Base-by-base conservation (phyloP, 148 eudicot species). In the Salicornia ramosissima region DNA sequence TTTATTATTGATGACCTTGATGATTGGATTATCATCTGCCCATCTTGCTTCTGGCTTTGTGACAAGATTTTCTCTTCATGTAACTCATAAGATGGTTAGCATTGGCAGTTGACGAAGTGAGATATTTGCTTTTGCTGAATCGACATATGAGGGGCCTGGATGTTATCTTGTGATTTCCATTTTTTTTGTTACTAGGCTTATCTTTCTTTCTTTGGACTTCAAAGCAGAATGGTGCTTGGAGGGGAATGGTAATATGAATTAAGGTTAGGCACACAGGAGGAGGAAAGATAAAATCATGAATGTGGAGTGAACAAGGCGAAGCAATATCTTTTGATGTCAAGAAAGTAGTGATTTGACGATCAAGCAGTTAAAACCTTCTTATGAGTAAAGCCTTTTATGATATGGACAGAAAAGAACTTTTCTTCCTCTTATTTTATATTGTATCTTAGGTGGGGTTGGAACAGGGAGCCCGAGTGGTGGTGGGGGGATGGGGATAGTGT, bases 341-440 rank as follows among this genome's bases (percentile, higher is more conserved):
- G 9, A 64, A 43, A 45, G 33, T 24, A 6, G 33, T 64, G 31
- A 22, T 3, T 8, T 36, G 8, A n/a, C n/a, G n/a, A n/a, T n/a
- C n/a, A n/a, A n/a, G 24, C 24, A 10, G 15, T 60, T 34, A 43
- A 33, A 21, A 60, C 24, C 42, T 34, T 31, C 43, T 34, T 31
- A 8, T 33, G 64, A 60, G 64, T 60, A 16, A 56, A 56, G 61
- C n/a, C 6, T 56, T n/a, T 29, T 56, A 19, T 56, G 33, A 40
- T 64, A 25, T 45, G 33, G 33, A 45, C 54, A 25, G 34, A 47
- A 39, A 21, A 14, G 10, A 42, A 1, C 36, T 3, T 16, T 28
- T 57, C 10, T 26, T 42, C 45, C 45, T 42, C n/a, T n/a, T n/a
- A n/a, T 11, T 14, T 9, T 42, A 11, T 42, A 42, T 42, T 42